Evolutionary conservation across 176 grass and related monocot genomes (phyloP).

Genomic region (Otatea glauca): DNA sequence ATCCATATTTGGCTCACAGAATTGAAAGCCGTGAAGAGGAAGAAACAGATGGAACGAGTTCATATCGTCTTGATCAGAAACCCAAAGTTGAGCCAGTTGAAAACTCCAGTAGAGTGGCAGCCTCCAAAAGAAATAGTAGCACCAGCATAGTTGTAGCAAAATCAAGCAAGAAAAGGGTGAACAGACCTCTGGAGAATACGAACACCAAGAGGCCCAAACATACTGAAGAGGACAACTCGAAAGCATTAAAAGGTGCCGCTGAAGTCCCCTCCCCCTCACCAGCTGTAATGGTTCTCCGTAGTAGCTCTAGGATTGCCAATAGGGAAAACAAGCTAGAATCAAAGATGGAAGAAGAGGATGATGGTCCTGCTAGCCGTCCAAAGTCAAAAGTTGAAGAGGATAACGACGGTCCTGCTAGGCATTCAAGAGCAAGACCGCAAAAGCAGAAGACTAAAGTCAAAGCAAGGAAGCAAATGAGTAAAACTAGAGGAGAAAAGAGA

Average conservation of each 20-base stretch:
- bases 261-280: slow-evolving; percentile 39
- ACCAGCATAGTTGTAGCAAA: slow-evolving; percentile 25
- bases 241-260: slow-evolving; percentile 32
- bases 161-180: slow-evolving; percentile 50
- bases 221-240: slow-evolving; percentile 11
- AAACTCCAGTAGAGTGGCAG: slow-evolving; percentile 46
- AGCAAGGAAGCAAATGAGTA: slow-evolving; percentile 52
- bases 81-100: slow-evolving; percentile 23
- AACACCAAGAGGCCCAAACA: slow-evolving; percentile 47
- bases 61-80: slow-evolving; percentile 31
- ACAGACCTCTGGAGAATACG: slow-evolving; percentile 46
- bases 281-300: slow-evolving; percentile 51
- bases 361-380: slow-evolving; percentile 24
- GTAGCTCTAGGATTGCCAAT: slow-evolving; percentile 56
- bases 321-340: slow-evolving; percentile 45
- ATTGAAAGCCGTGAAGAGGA: slow-evolving; percentile 52
- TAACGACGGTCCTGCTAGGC: slow-evolving; percentile 26
- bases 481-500: slow-evolving; percentile 17
- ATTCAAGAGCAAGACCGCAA: slow-evolving; percentile 39
- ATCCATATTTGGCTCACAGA: slow-evolving; percentile 64
- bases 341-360: slow-evolving; percentile 44
- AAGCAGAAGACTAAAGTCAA: slow-evolving; percentile 48
- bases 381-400: slow-evolving; percentile 42
- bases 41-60: slow-evolving; percentile 35
- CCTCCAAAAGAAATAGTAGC: slow-evolving; percentile 36